Conservation (phyloP, 176 grass and related monocot genomes). For the barley (Hordeum vulgare) region DNA sequence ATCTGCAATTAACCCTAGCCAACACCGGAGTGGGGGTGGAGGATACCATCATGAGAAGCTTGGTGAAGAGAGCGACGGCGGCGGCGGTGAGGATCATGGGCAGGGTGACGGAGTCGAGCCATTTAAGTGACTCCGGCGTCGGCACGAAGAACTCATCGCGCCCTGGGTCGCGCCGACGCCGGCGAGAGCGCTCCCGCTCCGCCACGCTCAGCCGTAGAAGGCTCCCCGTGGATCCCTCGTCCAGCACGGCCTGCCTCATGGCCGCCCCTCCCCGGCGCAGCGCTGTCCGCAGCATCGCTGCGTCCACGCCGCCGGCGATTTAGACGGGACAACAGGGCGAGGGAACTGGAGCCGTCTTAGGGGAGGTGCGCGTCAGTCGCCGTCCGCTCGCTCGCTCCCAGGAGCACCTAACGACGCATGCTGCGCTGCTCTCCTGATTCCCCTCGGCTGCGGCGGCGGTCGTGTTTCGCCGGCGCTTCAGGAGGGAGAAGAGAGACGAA, state of each 20-base stretch:
- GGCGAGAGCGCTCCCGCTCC: slow-evolving; percentile 47
- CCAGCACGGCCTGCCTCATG: slow-evolving; percentile 11
- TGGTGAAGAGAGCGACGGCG: slow-evolving; percentile 73
- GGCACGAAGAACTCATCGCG: slow-evolving; percentile 84
- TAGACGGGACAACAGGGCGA: too few relatives aligned
- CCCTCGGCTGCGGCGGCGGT: too few relatives aligned
- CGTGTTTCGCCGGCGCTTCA: too few relatives aligned
- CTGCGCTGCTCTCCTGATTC: too few relatives aligned
- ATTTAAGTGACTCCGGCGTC: slow-evolving; percentile 74
- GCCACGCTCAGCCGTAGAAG: slow-evolving; percentile 38
- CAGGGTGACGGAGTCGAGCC: slow-evolving; percentile 69
- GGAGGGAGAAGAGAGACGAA: too few relatives aligned
- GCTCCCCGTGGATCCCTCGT: slow-evolving; percentile 22
- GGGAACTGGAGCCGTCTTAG: too few relatives aligned
- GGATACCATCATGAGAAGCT: slow-evolving; percentile 77
- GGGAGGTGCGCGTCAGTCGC: too few relatives aligned
- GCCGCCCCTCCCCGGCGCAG: slow-evolving; percentile 31
- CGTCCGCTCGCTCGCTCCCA: too few relatives aligned
- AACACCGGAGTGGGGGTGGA: neutral
- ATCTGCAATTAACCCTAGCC: slow-evolving; percentile 19
- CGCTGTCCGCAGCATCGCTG: slow-evolving; percentile 56
- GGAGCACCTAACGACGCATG: too few relatives aligned
- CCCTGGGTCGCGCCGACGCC: slow-evolving; percentile 23
- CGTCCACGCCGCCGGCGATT: too few relatives aligned
- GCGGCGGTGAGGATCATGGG: slow-evolving; percentile 94